Base-by-base conservation (phyloP, 176 grass and related monocot genomes). In the barley (Hordeum vulgare) region DNA sequence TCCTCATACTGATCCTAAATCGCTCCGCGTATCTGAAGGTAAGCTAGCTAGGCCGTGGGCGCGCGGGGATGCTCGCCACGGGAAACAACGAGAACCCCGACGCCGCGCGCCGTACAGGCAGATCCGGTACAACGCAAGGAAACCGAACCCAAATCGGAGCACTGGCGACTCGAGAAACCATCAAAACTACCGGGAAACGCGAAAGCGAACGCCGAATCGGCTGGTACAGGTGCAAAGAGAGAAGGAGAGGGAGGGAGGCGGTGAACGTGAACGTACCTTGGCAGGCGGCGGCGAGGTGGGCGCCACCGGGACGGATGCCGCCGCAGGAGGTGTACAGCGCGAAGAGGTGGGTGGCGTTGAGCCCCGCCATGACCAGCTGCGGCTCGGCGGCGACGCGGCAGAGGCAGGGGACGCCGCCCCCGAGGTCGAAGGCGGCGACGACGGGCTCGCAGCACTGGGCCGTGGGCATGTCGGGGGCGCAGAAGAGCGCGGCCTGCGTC, bases 261-360 rank as follows among this genome's bases (percentile, higher is more conserved):
- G 40, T 2, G 36, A 3, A n/a, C 5, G 9, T 20, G 9, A 3
- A 39, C 8, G 58, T 80, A 66, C 79, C 79, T 81, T 81, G 13
- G 5, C 64, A 81, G 44, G 65, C 65, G 47, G 79, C 79, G 64
- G 64, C 79, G 64, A 81, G 79, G 79, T 53, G 79, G 21, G 79
- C 42, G 45, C 64, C 79, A 18, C 79, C 79, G 27, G 45, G 64
- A 13, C 64, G 45, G 8, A 69, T 45, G 1, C 81, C 70, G 20
- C 81, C 69, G 70, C 81, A 83, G 67, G 70, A 58, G 28, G 70
- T 9, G 56, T 83, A 83, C 9, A 83, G 81, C 25, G 70, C 34
- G 68, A 83, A 57, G 58, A 83, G 57, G 36, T 72, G 81, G 26
- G 81, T 74, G 70, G 69, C 81, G 81, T 83, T 83, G 70, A 83